These are phyloP conservation scores for Cochlearia excelsa DNA, from an alignment of 345 rosid species.

Conservation along the genomic window DNA sequence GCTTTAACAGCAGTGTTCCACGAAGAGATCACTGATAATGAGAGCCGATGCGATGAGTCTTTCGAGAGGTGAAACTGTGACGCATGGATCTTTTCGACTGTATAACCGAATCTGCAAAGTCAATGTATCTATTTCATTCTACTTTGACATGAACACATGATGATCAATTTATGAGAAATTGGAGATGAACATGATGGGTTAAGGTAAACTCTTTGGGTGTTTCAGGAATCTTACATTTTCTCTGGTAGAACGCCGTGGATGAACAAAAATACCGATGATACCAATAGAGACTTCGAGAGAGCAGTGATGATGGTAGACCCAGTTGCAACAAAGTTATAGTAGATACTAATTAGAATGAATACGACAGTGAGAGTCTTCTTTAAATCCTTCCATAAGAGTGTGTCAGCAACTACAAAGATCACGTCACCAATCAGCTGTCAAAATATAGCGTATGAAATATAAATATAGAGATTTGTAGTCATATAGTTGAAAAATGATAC, in stretches of 20 bases:
- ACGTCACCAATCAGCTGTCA: conserved; percentile 19
- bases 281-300: conserved; percentile 62
- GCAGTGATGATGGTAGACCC: conserved; percentile 57
- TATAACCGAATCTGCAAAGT: conserved; percentile 70
- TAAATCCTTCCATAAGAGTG: conserved; percentile 82
- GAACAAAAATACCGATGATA: conserved; percentile 55
- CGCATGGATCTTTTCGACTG: conserved; percentile 65
- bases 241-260: conserved; percentile 79
- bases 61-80: conserved; percentile 63
- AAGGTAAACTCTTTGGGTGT: neutral
- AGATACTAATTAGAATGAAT: conserved; percentile 54
- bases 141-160: conserved; percentile 14
- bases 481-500: no score
- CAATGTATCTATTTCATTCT: neutral
- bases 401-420: conserved; percentile 75
- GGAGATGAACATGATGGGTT: neutral
- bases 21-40: conserved; percentile 54
- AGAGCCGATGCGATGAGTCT: conserved; percentile 49
- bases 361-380: conserved; percentile 51
- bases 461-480: no score
- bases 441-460: neutral
- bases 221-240: conserved; percentile 55
- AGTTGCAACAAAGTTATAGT: conserved; percentile 66
- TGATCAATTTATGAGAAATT: neutral
- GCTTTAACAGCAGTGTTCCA: conserved; percentile 59